Percentiles rank a stretch among this genome's conserved stretches.
These are phyloP conservation scores for Ogataea nonfermentans DNA, from an alignment of 805 yeast species.

Conservation along the genomic window DNA sequence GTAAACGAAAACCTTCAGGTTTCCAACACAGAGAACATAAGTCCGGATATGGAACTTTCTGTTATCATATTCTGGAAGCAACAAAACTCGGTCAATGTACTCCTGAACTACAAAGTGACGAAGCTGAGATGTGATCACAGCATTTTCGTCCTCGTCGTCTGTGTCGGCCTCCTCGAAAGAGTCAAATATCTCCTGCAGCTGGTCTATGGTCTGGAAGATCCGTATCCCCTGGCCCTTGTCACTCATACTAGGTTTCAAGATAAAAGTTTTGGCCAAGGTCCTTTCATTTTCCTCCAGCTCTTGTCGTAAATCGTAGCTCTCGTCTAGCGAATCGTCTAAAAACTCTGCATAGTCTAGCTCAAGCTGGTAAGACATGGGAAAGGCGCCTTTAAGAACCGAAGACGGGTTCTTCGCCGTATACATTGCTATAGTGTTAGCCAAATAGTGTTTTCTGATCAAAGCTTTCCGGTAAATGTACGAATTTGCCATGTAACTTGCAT, in stretches of 20 bases:
- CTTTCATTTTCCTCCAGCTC: constrained; percentile 58
- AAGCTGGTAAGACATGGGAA: constrained; percentile 73
- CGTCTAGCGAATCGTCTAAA: constrained; percentile 90
- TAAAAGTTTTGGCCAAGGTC: constrained; percentile 57
- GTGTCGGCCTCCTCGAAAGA: constrained; percentile 76
- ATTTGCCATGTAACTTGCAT: constrained; percentile 58
- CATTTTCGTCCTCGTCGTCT: constrained; percentile 57
- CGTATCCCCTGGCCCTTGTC: constrained; percentile 97
- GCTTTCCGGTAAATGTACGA: constrained; percentile 89
- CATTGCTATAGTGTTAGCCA: constrained; percentile 79
- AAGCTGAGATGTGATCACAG: constrained; percentile 79
- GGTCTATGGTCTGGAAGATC: constrained; percentile 72
- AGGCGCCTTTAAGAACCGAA: constrained; percentile 56
- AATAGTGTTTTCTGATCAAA: constrained; percentile 82
- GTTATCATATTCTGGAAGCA: constrained; percentile 55
- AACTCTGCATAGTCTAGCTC: constrained; percentile 97
- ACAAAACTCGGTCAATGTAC: constrained; percentile 66
- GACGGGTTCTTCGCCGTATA: constrained; percentile 73
- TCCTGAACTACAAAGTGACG: constrained; percentile 91
- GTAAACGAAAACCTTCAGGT: constrained; percentile 75
- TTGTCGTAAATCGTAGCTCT: constrained; percentile 81
- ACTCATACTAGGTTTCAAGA: constrained; percentile 94
- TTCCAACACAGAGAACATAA: constrained; percentile 75
- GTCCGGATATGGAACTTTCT: constrained; percentile 88
- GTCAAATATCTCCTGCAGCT: constrained; percentile 79